These are phyloP conservation scores for Cryphonectria japonica DNA, from an alignment of 2,329 filamentous ascomycete species.

Conservation along the genomic window DNA sequence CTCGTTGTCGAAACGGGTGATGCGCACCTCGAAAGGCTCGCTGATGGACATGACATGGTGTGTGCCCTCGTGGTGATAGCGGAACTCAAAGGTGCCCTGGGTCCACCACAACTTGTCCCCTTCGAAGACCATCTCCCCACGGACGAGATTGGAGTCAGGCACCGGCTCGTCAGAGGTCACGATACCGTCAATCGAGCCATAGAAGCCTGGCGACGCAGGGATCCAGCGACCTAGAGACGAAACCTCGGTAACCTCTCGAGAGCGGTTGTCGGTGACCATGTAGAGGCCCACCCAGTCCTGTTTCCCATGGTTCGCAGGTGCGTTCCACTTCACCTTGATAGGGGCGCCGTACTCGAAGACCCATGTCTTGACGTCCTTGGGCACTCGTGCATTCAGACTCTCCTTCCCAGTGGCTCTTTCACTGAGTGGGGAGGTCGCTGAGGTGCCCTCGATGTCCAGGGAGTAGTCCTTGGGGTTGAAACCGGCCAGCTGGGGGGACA, in stretches of 20 bases:
- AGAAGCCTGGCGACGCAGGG: conserved; percentile 75
- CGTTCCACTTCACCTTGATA: conserved; percentile 87
- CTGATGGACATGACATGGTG: conserved; percentile 95
- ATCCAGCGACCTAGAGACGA: conserved; percentile 89
- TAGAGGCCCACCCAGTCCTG: conserved; percentile 97
- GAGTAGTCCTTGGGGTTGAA: conserved; percentile 81
- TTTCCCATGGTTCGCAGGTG: conserved; percentile 83
- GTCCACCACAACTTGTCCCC: conserved; percentile 98
- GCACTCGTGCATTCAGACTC: conserved; percentile 68
- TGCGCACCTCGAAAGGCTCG: conserved; percentile 87
- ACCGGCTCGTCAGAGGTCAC: conserved; percentile 68
- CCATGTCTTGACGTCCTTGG: conserved; percentile 73
- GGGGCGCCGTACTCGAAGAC: conserved; percentile 88
- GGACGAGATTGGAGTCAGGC: conserved; percentile 60
- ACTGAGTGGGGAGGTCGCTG: conserved; percentile 51
- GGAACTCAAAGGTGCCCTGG: conserved; percentile 93
- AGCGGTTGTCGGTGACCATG: conserved; percentile 91
- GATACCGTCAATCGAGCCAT: conserved; percentile 81
- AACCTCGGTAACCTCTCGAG: conserved; percentile 80
- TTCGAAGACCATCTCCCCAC: conserved; percentile 83
- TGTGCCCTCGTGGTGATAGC: conserved; percentile 91
- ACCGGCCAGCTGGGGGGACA: conserved; percentile 79
- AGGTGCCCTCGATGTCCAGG: conserved; percentile 71
- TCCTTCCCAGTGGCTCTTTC: conserved; percentile 74
- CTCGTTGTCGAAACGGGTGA: conserved; percentile 78